Conservation (phyloP, 202 grass and related monocot species). For the Saccharum hybrid region DNA sequence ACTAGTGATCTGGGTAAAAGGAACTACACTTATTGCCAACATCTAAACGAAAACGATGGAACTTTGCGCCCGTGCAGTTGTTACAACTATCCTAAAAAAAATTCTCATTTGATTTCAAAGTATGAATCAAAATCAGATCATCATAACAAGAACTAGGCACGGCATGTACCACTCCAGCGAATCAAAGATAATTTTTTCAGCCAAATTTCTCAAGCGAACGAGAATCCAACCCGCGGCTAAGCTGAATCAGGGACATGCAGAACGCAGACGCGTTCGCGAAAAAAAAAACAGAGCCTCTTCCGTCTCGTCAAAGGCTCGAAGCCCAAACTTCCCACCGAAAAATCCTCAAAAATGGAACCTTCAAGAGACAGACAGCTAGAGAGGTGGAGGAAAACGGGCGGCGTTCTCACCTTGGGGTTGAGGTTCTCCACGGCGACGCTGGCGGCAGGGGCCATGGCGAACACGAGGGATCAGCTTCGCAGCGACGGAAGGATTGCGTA, state of each 20-base stretch:
- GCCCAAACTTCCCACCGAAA: constrained; percentile 11
- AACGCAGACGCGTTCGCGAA: neutral
- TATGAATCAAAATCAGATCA: neutral
- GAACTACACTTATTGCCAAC: constrained; percentile 9
- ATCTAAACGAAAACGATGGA: neutral
- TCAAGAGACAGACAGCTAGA: constrained; percentile 11
- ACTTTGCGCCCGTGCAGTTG: neutral
- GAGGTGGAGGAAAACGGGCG: neutral
- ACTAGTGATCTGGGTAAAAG: neutral
- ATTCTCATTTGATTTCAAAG: neutral
- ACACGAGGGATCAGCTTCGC: constrained; percentile 1
- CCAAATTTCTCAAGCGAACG: neutral
- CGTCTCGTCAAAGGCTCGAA: constrained; percentile 26
- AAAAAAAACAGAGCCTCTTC: neutral
- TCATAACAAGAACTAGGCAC: neutral
- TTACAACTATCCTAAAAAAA: neutral
- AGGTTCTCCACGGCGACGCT: constrained; percentile 57
- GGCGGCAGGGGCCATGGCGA: constrained; percentile 51
- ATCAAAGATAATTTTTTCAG: constrained; percentile 11
- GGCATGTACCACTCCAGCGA: constrained; percentile 2
- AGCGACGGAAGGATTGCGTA: constrained; percentile 9
- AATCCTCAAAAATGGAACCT: neutral
- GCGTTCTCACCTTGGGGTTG: constrained; percentile 67
- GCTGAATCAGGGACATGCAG: neutral
- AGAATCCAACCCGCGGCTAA: neutral